phyloP scores from a whole-genome alignment of 768 basidiomycete species.

The Mrakia frigida region DNA sequence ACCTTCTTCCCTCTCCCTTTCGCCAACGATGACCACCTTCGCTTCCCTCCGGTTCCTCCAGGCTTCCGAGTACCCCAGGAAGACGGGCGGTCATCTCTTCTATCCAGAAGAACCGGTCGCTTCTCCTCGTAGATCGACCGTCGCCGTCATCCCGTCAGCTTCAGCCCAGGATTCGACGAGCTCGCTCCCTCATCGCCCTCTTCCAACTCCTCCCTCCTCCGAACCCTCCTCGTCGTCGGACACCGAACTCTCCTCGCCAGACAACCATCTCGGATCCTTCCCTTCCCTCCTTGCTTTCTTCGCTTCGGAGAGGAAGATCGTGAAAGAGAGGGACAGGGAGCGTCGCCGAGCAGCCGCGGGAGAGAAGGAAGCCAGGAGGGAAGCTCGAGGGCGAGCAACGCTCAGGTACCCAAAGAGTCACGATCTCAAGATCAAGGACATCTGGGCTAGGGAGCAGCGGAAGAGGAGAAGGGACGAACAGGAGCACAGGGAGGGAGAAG shows the following conservation, averaged over 20 bases:
- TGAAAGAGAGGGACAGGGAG: neutral
- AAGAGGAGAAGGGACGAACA: neutral
- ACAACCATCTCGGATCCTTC: conserved; percentile 14
- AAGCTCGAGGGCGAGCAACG: neutral
- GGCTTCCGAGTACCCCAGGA: conserved; percentile 14
- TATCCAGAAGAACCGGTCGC: neutral
- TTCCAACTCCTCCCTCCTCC: neutral
- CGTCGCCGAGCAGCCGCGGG: neutral
- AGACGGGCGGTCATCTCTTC: conserved; percentile 1
- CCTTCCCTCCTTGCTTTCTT: conserved; percentile 8
- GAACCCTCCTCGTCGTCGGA: neutral
- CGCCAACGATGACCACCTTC: neutral
- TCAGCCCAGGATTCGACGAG: neutral
- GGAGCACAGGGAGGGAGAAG: too few relatives aligned
- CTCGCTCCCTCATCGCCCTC: neutral
- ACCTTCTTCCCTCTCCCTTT: too few relatives aligned
- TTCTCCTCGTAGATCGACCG: neutral
- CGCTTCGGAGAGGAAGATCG: neutral
- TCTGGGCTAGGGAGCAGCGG: neutral
- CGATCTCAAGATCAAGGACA: neutral
- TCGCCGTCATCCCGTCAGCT: neutral
- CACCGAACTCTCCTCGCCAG: neutral
- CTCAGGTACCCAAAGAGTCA: conserved; percentile 4
- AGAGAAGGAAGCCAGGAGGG: neutral
- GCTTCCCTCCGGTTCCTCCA: neutral